phyloP scores from a whole-genome alignment of 2,329 filamentous ascomycete genomes.

The Truncatella angustata region DNA sequence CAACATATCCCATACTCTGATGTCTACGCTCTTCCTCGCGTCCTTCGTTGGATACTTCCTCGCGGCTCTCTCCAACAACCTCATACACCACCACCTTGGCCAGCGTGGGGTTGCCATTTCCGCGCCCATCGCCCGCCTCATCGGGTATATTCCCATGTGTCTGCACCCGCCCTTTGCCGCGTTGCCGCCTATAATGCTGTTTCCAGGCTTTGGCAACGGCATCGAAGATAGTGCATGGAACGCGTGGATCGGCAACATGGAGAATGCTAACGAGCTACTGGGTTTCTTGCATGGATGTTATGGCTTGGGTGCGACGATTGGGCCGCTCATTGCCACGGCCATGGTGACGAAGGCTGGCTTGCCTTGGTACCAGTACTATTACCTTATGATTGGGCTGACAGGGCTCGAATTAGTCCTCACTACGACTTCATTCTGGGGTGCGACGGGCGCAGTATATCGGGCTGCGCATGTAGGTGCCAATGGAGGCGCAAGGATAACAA shows the following conservation, averaged over 20 bases:
- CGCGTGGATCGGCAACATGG: slow-evolving; percentile 68
- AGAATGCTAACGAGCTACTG: slow-evolving; percentile 68
- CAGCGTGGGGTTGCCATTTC: slow-evolving; percentile 64
- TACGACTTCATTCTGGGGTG: slow-evolving; percentile 60
- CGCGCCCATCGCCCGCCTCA: slow-evolving; percentile 59
- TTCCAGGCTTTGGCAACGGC: slow-evolving; percentile 13
- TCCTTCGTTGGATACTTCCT: slow-evolving; percentile 62
- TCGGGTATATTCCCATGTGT: slow-evolving; percentile 63
- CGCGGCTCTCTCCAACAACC: slow-evolving; percentile 60
- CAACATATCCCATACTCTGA: slow-evolving; percentile 54
- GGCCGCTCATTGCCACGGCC: slow-evolving; percentile 68
- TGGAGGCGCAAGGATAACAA: slow-evolving; percentile 42
- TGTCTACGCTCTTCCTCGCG: slow-evolving; percentile 63
- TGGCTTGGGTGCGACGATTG: slow-evolving; percentile 67
- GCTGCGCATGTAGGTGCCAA: slow-evolving; percentile 27
- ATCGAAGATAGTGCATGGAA: slow-evolving; percentile 57
- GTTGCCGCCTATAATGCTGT: slow-evolving; percentile 36
- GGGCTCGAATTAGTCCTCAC: slow-evolving; percentile 54
- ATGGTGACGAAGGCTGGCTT: slow-evolving; percentile 64
- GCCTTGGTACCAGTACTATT: slow-evolving; percentile 74
- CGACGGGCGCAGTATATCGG: slow-evolving; percentile 57
- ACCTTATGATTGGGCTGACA: slow-evolving; percentile 65
- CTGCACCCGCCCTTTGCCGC: slow-evolving; percentile 69
- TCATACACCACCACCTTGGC: slow-evolving; percentile 58
- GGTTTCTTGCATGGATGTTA: slow-evolving; percentile 73